Evolutionary conservation across 352 stramenopile genomes (phyloP), one percentile per base, ranked within the genome.

Genomic region (Plasmopara halstedii): DNA sequence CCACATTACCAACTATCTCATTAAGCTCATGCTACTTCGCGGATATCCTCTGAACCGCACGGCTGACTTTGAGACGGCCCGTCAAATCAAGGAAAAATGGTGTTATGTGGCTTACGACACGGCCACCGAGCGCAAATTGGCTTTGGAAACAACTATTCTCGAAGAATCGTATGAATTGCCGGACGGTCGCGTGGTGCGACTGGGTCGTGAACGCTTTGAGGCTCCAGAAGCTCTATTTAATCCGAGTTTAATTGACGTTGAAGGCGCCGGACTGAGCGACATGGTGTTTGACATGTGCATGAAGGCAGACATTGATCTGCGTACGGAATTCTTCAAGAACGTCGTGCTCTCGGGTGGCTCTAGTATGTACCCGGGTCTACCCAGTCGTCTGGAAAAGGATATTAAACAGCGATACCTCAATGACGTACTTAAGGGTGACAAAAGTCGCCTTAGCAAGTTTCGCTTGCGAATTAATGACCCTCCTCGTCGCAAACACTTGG

Each of bases 201-300:
- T 98, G 8, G 95, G 93, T 18, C 76, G 89, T 17, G 96, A 99
- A 67, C 74, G 96, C 31, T 98, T 98, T 67, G 83, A 97, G 42
- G 88, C 95, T 0, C 84, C 95, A 0, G 95, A 99, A 52, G 83
- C 94, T 31, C 72, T 99, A 6, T 99, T 99, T 64, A 83, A 98
- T 53, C 97, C 97, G 14, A 90, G 74, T 21, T 64, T 99, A 29
- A 94, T 99, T 59, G 96, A 97, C 46, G 88, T 97, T n/a, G 96
- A 99, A 68, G 88, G 93, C 62, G 64, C 72, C 1, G 95, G 95
- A 7, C 79, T 98, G 39, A 90, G 91, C 40, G 94, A 99, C 64
- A 97, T 98, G 75, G 73, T 99, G 4, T 97, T 99, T 48, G 90
- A 98, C 47, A 98, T 97, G 75, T 98, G 98, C 69, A 93, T 97